These are phyloP conservation scores for Macrocybe gigantea DNA, from an alignment of 768 basidiomycete species.

Conservation along the genomic window DNA sequence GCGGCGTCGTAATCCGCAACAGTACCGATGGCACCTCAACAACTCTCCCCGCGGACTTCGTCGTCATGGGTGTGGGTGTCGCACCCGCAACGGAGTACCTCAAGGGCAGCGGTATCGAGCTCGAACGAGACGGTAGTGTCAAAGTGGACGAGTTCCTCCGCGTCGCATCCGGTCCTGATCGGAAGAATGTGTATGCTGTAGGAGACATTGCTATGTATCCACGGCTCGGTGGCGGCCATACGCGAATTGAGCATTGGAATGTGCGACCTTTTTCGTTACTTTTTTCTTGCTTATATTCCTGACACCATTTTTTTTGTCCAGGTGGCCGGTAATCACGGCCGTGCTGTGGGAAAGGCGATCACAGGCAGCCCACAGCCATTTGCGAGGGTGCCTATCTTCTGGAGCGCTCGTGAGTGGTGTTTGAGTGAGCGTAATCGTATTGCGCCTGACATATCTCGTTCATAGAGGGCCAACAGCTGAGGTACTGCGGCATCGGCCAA, in stretches of 20 bases:
- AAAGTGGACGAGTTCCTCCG: constrained; percentile 70
- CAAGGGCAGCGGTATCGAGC: constrained; percentile 57
- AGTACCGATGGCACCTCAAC: constrained; percentile 29
- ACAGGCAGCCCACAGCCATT: constrained; percentile 61
- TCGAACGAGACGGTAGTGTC: constrained; percentile 76
- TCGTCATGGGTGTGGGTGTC: constrained; percentile 87
- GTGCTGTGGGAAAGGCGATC: constrained; percentile 77
- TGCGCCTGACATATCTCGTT: neutral
- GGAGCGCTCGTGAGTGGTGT: constrained; percentile 72
- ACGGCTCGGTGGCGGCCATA: constrained; percentile 44
- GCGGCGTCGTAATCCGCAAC: constrained; percentile 52
- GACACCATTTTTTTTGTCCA: constrained; percentile 15
- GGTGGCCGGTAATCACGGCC: constrained; percentile 84
- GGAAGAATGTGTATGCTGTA: constrained; percentile 61
- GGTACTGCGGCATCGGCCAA: constrained; percentile 74
- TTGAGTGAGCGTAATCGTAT: neutral
- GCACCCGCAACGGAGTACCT: constrained; percentile 77
- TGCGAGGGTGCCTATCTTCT: constrained; percentile 79
- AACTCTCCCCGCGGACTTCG: constrained; percentile 64
- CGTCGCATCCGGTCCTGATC: constrained; percentile 40
- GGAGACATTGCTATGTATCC: constrained; percentile 84
- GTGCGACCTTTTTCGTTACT: constrained; percentile 28
- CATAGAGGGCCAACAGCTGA: constrained; percentile 77
- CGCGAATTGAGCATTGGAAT: constrained; percentile 89
- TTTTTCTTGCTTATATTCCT: neutral